Evolutionary conservation across 1,139 yeast species (phyloP), one percentile per base, ranked within the genome.

Genomic region (Pichia sp.): DNA sequence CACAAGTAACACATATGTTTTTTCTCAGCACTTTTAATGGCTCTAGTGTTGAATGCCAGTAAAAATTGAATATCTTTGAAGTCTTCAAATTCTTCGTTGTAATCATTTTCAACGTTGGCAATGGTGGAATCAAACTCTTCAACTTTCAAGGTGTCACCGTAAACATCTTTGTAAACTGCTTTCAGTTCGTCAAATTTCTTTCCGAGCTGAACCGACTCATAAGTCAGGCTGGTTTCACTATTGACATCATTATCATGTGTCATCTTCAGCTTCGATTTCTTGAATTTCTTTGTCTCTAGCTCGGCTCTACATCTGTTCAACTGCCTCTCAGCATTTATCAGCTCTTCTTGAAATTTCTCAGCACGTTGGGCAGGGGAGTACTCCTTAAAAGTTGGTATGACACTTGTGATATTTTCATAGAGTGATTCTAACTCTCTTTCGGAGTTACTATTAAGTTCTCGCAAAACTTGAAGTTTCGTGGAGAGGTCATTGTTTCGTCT

Each of bases 11-110:
- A 87, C 51, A 76, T 73, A 39, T 81, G 74, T 16, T 75, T 75
- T 6, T 65, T 65, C 44, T 80, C 71, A 0, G 93, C 90, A 49
- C 81, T 69, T 44, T 79, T 78, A 18, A 85, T 66, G 0, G 95
- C 95, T 44, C 76, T 80, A 30, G 75, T 66, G 59, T 86, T 85
- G 64, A 83, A 86, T 48, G 78, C 80, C 42, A 79, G 72, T 1
- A 90, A 82, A 1, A 87, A 85, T 51, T 82, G 83, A 31, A 78
- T 78, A 56, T 86, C 79, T 60, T 85, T 85, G 28, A 79, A 66
- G 51, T 84, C 82, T 58, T 83, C 85, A 39, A 80, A 68, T 0
- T 87, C 80, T 25, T 75, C 75, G 49, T 77, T 74, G 58, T 79
- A 80, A 48, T 84, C 85, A 16, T 74, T 76, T 60, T 86, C 90